These are phyloP conservation scores for Ceratocystis albifundus DNA, from an alignment of 2,329 filamentous ascomycete species.

Conservation along the genomic window DNA sequence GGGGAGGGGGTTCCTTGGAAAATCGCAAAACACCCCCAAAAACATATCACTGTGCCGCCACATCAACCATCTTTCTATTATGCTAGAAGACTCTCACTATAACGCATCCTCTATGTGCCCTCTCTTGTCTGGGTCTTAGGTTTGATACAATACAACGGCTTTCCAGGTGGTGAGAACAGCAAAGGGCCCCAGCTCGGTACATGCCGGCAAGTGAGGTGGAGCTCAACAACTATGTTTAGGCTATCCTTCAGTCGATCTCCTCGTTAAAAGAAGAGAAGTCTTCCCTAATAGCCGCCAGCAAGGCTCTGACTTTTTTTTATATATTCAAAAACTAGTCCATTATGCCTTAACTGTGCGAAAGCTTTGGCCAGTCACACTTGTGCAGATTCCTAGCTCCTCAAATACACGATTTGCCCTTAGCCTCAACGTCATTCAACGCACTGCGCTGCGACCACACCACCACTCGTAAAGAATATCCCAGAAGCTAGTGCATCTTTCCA, in stretches of 20 bases:
- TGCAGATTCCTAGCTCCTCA: neutral
- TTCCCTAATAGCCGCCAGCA: neutral
- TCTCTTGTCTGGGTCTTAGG: neutral
- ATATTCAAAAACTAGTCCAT: neutral
- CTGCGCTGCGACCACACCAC: neutral
- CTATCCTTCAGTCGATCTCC: neutral
- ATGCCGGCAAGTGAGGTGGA: neutral
- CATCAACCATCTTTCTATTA: neutral
- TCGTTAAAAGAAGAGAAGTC: neutral
- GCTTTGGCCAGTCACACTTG: neutral
- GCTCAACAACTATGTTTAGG: slow-evolving; percentile 4
- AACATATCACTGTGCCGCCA: slow-evolving; percentile 4
- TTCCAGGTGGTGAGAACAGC: neutral
- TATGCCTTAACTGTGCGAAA: slow-evolving; percentile 4
- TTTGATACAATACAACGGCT: neutral
- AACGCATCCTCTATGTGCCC: neutral
- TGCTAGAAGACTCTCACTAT: neutral
- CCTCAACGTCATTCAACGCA: too few species aligned
- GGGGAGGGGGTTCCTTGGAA: neutral
- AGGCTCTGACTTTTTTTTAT: neutral
- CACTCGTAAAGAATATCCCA: neutral
- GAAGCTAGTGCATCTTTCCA: neutral
- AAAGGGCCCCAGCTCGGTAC: slow-evolving; percentile 2
- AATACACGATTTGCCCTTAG: too few species aligned
- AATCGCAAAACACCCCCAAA: slow-evolving; percentile 4